These are phyloP conservation scores for Fusarium sp. DNA, from an alignment of 2,329 filamentous ascomycete genomes.

Conservation along the genomic window DNA sequence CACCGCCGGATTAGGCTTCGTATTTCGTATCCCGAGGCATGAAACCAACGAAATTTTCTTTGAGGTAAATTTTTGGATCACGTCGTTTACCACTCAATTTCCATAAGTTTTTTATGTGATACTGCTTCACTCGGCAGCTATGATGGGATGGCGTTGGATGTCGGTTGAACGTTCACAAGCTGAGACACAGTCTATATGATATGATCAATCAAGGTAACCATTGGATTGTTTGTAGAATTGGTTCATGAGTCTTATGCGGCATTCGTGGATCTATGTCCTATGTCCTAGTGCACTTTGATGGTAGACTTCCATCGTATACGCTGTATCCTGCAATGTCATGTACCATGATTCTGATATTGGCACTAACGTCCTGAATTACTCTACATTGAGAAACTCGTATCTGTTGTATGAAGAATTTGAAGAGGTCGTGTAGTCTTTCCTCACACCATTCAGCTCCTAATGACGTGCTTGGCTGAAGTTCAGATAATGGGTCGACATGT, in stretches of 20 bases:
- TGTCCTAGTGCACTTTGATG: not conserved
- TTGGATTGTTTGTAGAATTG: no score
- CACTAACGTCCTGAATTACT: fast-evolving
- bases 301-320: not conserved
- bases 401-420: not conserved
- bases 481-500: not conserved
- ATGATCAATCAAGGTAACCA: no score
- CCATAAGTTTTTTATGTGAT: not conserved
- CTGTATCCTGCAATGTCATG: not conserved
- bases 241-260: no score
- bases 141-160: not conserved
- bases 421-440: not conserved
- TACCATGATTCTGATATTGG: not conserved
- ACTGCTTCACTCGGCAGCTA: not conserved
- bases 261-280: not conserved
- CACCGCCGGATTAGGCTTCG: not conserved
- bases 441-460: not conserved
- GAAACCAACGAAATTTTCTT: fast-evolving
- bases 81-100: no score
- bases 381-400: not conserved
- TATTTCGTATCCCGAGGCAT: not conserved
- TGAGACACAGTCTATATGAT: not conserved
- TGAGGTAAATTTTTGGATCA: no score
- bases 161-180: not conserved
- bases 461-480: not conserved